Conservation (phyloP, 2,329 filamentous ascomycete species). For the Xylaria sp. region DNA sequence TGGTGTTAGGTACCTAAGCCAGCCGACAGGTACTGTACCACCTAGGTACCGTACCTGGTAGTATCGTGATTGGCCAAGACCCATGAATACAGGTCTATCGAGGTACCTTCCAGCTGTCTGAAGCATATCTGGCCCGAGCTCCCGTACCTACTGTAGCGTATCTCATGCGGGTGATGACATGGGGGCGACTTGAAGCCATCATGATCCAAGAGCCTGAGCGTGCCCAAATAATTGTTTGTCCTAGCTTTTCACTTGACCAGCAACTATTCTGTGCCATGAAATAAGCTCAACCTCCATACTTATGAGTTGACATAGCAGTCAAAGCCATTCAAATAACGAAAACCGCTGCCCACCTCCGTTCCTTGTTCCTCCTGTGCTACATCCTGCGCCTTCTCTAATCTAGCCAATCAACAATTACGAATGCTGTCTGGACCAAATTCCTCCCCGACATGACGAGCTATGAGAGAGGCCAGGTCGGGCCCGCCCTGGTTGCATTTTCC, state of each 20-base stretch:
- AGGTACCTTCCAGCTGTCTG: too few species aligned
- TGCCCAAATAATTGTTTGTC: too few species aligned
- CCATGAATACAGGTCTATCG: too few species aligned
- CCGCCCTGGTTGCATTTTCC: conserved; percentile 69
- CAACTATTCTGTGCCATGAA: neutral
- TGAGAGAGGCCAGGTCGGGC: conserved; percentile 49
- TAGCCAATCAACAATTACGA: neutral
- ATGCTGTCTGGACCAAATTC: too few species aligned
- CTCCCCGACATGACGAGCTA: conserved; percentile 44
- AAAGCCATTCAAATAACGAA: neutral
- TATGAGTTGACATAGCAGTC: neutral
- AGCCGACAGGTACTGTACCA: too few species aligned
- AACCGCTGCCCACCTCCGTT: neutral
- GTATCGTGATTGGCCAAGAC: neutral
- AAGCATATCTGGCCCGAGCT: conserved; percentile 9
- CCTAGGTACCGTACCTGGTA: too few species aligned
- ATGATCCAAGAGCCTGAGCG: neutral
- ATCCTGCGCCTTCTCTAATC: neutral
- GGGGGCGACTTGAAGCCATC: conserved; percentile 9
- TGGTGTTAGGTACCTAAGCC: neutral
- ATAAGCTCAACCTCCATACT: neutral
- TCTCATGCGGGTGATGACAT: conserved; percentile 4
- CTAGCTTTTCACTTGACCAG: neutral
- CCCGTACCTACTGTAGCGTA: too few species aligned
- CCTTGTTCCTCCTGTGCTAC: too few species aligned